Conservation (phyloP, 441 rosid species). For the Capsella rubella region DNA sequence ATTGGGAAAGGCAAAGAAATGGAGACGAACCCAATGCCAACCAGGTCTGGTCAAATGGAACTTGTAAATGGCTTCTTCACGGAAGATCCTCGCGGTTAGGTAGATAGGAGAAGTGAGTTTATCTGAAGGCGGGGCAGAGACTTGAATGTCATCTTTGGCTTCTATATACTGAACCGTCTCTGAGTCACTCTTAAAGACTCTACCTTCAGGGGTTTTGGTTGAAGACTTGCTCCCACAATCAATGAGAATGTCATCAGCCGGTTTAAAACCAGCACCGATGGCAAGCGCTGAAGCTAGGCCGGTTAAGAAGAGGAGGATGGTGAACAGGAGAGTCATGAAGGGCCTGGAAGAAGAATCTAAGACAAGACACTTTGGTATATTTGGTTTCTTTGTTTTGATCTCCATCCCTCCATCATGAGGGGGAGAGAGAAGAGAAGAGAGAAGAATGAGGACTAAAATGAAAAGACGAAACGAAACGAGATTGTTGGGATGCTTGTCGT, state of each 20-base stretch:
- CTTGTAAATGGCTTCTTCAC: slow-evolving; percentile 53
- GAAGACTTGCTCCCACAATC: slow-evolving; percentile 67
- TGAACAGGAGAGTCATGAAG: slow-evolving; percentile 42
- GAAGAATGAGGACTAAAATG: slow-evolving; percentile 31
- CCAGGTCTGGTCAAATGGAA: slow-evolving; percentile 63
- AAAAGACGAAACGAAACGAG: slow-evolving; percentile 31
- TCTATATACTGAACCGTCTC: slow-evolving; percentile 54
- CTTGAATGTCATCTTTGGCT: slow-evolving; percentile 59
- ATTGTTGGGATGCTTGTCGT: slow-evolving; percentile 43
- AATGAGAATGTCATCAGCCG: slow-evolving; percentile 67
- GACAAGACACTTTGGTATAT: background rate
- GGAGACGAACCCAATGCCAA: slow-evolving; percentile 81
- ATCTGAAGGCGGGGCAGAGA: slow-evolving; percentile 55
- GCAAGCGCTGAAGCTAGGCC: slow-evolving; percentile 16
- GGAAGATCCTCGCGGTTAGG: slow-evolving; percentile 67
- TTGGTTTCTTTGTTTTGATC: slow-evolving; percentile 51
- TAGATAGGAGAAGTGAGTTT: slow-evolving; percentile 70
- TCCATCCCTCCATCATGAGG: slow-evolving; percentile 71
- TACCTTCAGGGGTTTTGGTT: slow-evolving; percentile 60
- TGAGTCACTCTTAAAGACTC: slow-evolving; percentile 66
- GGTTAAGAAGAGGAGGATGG: slow-evolving; percentile 41
- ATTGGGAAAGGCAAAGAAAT: slow-evolving; percentile 62
- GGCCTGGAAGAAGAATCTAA: slow-evolving; percentile 47
- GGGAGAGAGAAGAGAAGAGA: slow-evolving; percentile 45
- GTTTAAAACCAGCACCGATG: slow-evolving; percentile 43